These are phyloP conservation scores for Coemansia sp. DNA, from an alignment of 192 early-diverging fungal genomes.

Conservation along the genomic window DNA sequence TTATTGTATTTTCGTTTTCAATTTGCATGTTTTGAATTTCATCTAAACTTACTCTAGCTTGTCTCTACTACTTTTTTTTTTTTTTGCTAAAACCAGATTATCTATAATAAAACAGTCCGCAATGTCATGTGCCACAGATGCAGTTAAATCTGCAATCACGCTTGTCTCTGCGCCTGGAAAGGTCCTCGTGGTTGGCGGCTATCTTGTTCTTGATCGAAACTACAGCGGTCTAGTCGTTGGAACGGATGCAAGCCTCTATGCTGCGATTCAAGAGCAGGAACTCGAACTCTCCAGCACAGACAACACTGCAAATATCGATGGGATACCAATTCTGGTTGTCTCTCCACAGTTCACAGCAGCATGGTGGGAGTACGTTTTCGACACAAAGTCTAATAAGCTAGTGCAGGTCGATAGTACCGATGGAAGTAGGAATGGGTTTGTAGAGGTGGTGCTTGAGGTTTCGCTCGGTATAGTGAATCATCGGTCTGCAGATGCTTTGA, in stretches of 20 bases:
- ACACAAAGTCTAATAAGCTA: constrained; percentile 18
- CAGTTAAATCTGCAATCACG: constrained; percentile 18
- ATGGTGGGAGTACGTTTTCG: constrained; percentile 69
- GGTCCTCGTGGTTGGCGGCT: constrained; percentile 90
- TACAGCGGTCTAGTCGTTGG: constrained; percentile 84
- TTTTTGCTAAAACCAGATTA: no score
- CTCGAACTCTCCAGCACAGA: constrained; percentile 7
- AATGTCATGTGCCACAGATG: background rate
- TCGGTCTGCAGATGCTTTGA: constrained; percentile 10
- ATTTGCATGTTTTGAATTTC: no score
- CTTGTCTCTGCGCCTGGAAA: constrained; percentile 93
- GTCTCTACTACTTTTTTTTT: no score
- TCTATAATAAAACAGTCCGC: no score
- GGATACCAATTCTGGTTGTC: constrained; percentile 55
- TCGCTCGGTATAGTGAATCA: constrained; percentile 32
- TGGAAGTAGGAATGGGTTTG: constrained; percentile 32
- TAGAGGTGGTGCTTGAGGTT: constrained; percentile 47
- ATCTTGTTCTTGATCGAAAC: constrained; percentile 83
- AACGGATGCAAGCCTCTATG: constrained; percentile 83
- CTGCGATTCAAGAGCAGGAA: constrained; percentile 55
- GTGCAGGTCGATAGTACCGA: constrained; percentile 36
- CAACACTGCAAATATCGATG: background rate
- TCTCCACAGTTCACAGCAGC: constrained; percentile 90
- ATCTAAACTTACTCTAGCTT: no score
- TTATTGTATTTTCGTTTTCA: no score